Evolutionary conservation across 805 yeast genomes (phyloP), one percentile per base, ranked within the genome.

Genomic region (Cyberlindnera samutprakarnensis): DNA sequence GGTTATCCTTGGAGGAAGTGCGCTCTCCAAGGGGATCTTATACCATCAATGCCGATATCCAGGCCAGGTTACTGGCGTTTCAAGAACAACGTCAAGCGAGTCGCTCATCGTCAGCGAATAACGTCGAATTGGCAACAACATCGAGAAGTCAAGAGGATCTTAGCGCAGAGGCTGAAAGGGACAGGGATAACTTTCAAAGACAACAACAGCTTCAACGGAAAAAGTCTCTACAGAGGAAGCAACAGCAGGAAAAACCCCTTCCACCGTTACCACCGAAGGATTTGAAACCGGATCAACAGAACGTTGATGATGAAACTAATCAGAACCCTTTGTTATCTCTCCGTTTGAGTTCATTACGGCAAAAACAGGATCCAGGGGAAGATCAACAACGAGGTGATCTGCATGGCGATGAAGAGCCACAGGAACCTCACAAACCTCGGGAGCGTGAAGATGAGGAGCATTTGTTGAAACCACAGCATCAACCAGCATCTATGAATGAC

Each of bases 61-160:
- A 87, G 55, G 96, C 95, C 1, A 66, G 92, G 41, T 68, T 88
- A 23, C 61, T 82, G 54, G 95, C 95, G 0, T 83, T 88, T 47
- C 96, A 87, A 55, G 86, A 84, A 42, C 76, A 80, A 49, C 70
- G 96, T 44, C 77, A 75, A 37, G 59, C 61, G 30, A 59, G 62
- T 31, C 19, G 14, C 21, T 23, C 17, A 18, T 18, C 16, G n/a
- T n/a, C n/a, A n/a, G n/a, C n/a, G n/a, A n/a, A n/a, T n/a, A n/a
- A n/a, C n/a, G n/a, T n/a, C n/a, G n/a, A n/a, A n/a, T n/a, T n/a
- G n/a, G n/a, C n/a, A n/a, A n/a, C n/a, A n/a, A n/a, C n/a, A n/a
- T n/a, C n/a, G n/a, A n/a, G n/a, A n/a, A n/a, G n/a, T n/a, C n/a
- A n/a, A n/a, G n/a, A n/a, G n/a, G n/a, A n/a, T n/a, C n/a, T n/a